Evolutionary conservation across 257 asterid species (phyloP), one percentile per base, ranked within the genome.

Genomic region (Nicotiana knightiana): DNA sequence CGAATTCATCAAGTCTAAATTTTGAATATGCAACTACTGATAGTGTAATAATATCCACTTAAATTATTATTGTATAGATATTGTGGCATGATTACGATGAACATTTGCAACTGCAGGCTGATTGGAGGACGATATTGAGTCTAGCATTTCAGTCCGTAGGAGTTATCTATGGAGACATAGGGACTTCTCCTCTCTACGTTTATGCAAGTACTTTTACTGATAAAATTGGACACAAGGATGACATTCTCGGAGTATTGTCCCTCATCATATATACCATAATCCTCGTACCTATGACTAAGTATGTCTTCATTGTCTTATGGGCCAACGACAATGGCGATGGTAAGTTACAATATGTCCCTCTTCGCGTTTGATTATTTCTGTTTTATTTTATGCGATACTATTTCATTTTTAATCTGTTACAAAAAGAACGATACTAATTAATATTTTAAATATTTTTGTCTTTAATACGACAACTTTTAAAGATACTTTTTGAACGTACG

Each of bases 281-380:
- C 15, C 87, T 94, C 55, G 84, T 91, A 54, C 97, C 98, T 8
- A 33, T 93, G 91, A 77, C 91, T 90, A 94, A 94, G 55, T 94
- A 94, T 67, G 93, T 92, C 57, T 86, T 88, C 82, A 81, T 90
- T 11, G 98, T 94, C 79, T 80, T 94, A 82, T 78, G 92, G 89
- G 98, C 97, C 6, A 94, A 94, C 15, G 93, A 94, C 89, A 87
- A 94, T 15, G 98, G 98, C 0, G 94, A 94, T 53, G 97, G 98
- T 93, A 30, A 55, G 87, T 67, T 30, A 24, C 76, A 9, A 16
- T 0, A 30, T 78, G 16, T 28, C 28, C 53, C 54, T 53, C 17
- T 13, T 16, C 12, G 16, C 5, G 0, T 0, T 53, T 12, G 15
- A 53, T 12, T 43, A 43, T 43, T 43, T 8, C 48, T 2, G 0